phyloP scores from a whole-genome alignment of 371 early-diverging fungal species.

The Phascolomyces articulosus region DNA sequence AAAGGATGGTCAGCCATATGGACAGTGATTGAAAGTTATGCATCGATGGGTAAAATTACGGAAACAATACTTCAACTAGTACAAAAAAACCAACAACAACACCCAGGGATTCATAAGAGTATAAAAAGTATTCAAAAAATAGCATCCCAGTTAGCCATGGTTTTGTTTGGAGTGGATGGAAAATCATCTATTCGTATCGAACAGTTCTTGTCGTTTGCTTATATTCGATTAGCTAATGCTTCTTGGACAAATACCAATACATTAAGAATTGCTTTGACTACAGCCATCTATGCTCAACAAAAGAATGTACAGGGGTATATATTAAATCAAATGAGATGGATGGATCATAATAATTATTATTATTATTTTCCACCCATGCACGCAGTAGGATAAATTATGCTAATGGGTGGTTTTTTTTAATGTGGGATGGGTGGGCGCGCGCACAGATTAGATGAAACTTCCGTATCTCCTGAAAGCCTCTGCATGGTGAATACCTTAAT shows the following conservation, averaged over 20 bases:
- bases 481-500: neutral
- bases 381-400: too few species aligned
- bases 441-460: neutral
- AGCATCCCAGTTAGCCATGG: neutral
- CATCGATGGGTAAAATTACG: neutral
- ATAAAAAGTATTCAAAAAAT: neutral
- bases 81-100: neutral
- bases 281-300: neutral
- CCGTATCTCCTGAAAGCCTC: slow-evolving; percentile 1
- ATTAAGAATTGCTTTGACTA: neutral
- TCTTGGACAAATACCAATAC: neutral
- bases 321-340: too few species aligned
- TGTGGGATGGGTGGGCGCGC: neutral
- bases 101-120: neutral
- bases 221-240: neutral
- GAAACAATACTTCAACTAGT: slow-evolving; percentile 2
- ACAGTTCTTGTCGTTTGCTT: neutral
- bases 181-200: neutral
- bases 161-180: neutral
- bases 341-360: neutral
- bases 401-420: too few species aligned
- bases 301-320: neutral
- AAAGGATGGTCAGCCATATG: neutral
- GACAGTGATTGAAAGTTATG: neutral
- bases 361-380: neutral